Percentiles rank a stretch among this genome's conserved stretches.
Evolutionary conservation across 352 stramenopile genomes (phyloP).

Genomic region (Pythium angustatum): DNA sequence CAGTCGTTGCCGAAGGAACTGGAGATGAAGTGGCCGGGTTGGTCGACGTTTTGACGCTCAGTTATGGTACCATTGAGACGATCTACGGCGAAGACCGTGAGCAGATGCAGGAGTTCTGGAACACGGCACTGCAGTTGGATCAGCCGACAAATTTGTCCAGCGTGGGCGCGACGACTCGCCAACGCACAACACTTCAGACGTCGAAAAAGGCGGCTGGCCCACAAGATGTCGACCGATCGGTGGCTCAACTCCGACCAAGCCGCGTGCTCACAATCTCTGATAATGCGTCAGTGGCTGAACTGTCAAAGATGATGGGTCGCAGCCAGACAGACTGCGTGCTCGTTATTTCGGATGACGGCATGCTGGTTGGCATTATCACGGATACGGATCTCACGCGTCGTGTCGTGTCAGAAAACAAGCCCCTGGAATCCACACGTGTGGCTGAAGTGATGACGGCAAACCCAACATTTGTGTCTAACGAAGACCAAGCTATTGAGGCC

Average conservation of each 20-base stretch:
- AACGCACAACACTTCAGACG: constrained; percentile 63
- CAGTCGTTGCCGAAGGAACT: constrained; percentile 63
- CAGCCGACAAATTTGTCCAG: constrained; percentile 53
- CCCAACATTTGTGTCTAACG: constrained; percentile 80
- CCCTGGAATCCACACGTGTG: constrained; percentile 67
- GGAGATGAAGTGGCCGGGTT: constrained; percentile 71
- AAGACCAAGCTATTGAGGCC: constrained; percentile 83
- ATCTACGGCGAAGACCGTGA: constrained; percentile 88
- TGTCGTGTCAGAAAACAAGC: constrained; percentile 78
- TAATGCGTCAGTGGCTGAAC: constrained; percentile 79
- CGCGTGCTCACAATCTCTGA: constrained; percentile 90
- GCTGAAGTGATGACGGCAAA: constrained; percentile 84
- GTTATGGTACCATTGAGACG: constrained; percentile 86
- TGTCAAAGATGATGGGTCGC: constrained; percentile 87
- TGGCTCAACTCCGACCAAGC: constrained; percentile 75
- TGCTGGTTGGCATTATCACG: constrained; percentile 95
- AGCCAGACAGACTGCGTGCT: constrained; percentile 93
- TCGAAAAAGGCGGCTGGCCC: constrained; percentile 40
- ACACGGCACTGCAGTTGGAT: constrained; percentile 80
- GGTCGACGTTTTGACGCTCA: constrained; percentile 84
- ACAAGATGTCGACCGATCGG: constrained; percentile 77
- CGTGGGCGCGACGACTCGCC: constrained; percentile 25
- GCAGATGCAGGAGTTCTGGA: constrained; percentile 91
- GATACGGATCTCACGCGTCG: constrained; percentile 89
- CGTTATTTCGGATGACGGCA: constrained; percentile 87